Percentiles rank a stretch among this genome's conserved stretches.
These are phyloP conservation scores for Cladorrhinum samala DNA, from an alignment of 495 filamentous ascomycete species.

Conservation along the genomic window DNA sequence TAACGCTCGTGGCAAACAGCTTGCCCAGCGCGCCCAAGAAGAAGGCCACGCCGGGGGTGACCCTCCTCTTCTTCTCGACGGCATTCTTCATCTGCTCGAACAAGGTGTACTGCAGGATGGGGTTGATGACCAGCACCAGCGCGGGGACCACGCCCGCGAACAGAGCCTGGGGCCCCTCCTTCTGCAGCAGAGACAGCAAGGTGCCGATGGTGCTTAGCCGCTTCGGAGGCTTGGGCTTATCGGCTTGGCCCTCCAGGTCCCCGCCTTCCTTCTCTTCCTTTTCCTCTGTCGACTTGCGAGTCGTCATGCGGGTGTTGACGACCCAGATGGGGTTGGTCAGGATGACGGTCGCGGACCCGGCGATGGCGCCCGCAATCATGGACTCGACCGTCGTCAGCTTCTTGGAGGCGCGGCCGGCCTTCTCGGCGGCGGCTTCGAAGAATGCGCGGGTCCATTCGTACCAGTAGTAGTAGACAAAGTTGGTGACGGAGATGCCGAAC, in stretches of 20 bases:
- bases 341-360: conserved; percentile 87
- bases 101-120: conserved; percentile 96
- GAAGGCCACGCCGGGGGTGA: conserved; percentile 83
- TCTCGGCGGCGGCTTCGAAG: conserved; percentile 75
- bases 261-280: conserved; percentile 29
- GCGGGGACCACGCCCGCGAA: conserved; percentile 93
- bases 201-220: conserved; percentile 71
- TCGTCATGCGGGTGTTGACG: conserved; percentile 96
- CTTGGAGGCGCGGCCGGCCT: conserved; percentile 67
- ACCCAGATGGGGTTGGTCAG: conserved; percentile 99
- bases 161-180: conserved; percentile 76
- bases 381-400: conserved; percentile 84
- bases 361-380: conserved; percentile 93
- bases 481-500: conserved; percentile 96
- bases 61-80: conserved; percentile 44
- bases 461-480: conserved; percentile 99
- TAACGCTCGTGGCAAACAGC: conserved; percentile 84
- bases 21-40: conserved; percentile 90
- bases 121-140: conserved; percentile 90
- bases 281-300: conserved; percentile 56
- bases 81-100: conserved; percentile 90
- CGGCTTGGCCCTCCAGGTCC: conserved; percentile 42
- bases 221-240: conserved; percentile 17
- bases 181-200: conserved; percentile 63
- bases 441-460: conserved; percentile 94